These are phyloP conservation scores for Aspergillus glaucus DNA, from an alignment of 2,329 filamentous ascomycete species.

Conservation along the genomic window DNA sequence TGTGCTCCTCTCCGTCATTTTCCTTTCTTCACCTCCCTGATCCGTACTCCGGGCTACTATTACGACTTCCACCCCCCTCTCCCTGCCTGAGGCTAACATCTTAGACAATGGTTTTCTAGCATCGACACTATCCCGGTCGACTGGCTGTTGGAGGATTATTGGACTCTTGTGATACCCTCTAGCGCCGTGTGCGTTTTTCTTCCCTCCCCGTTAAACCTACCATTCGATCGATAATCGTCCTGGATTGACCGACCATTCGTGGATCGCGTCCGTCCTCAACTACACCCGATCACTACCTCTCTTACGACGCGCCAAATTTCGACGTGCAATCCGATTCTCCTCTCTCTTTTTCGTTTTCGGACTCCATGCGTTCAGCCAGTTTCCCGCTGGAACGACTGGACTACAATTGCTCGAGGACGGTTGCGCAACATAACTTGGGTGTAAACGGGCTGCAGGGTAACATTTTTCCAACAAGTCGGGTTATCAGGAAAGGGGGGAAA, in stretches of 20 bases:
- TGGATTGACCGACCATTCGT: conserved; percentile 5
- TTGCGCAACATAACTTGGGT: conserved; percentile 21
- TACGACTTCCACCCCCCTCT: conserved; percentile 9
- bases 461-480: conserved; percentile 7
- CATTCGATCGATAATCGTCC: background rate
- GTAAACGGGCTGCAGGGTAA: conserved; percentile 19
- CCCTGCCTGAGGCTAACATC: conserved; percentile 8
- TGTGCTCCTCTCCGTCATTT: conserved; percentile 1
- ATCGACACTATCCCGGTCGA: conserved; percentile 13
- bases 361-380: conserved; percentile 37
- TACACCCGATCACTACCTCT: conserved; percentile 4
- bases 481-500: background rate
- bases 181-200: background rate
- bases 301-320: conserved; percentile 15
- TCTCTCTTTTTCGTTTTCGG: conserved; percentile 15
- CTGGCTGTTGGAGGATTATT: conserved; percentile 14
- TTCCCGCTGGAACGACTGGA: conserved; percentile 24
- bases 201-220: background rate
- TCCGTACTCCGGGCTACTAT: background rate
- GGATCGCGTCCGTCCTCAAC: conserved; percentile 17
- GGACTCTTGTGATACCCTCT: conserved; percentile 14
- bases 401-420: conserved; percentile 28
- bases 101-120: conserved; percentile 10
- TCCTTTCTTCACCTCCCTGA: conserved; percentile 3
- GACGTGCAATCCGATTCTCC: conserved; percentile 27